phyloP scores from a whole-genome alignment of 441 rosid species.

The Arabidopsis hybrid region DNA sequence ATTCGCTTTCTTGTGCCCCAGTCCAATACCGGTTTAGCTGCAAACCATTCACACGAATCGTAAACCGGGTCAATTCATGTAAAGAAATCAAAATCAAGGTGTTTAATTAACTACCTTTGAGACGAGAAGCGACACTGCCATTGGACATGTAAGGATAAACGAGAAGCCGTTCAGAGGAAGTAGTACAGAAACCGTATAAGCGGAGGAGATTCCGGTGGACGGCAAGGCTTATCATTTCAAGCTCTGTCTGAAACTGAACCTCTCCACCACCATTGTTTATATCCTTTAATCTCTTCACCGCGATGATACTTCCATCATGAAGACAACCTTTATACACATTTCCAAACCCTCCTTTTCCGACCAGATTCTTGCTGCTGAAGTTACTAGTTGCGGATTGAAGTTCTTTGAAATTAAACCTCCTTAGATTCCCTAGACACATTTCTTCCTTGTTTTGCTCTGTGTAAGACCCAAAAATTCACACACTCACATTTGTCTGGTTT shows the following conservation, averaged over 20 bases:
- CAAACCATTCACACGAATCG: constrained; percentile 27
- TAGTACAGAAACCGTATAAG: constrained; percentile 86
- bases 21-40: constrained; percentile 80
- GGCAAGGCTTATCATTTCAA: constrained; percentile 94
- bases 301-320: constrained; percentile 77
- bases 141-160: constrained; percentile 97
- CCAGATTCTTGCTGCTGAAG: constrained; percentile 83
- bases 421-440: constrained; percentile 78
- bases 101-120: constrained; percentile 55
- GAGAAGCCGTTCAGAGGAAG: constrained; percentile 71
- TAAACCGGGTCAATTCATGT: constrained; percentile 8
- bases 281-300: constrained; percentile 87
- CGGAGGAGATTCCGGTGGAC: constrained; percentile 89
- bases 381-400: constrained; percentile 81
- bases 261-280: constrained; percentile 80
- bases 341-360: constrained; percentile 93
- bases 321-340: constrained; percentile 88
- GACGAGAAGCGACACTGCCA: constrained; percentile 94
- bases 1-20: constrained; percentile 92
- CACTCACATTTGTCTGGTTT: not conserved
- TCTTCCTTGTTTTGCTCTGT: constrained; percentile 73
- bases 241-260: constrained; percentile 87
- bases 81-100: not conserved
- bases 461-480: constrained; percentile 8
- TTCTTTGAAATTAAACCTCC: constrained; percentile 81